phyloP scores from a whole-genome alignment of 495 filamentous ascomycete genomes.

The Sporormia fimetaria region DNA sequence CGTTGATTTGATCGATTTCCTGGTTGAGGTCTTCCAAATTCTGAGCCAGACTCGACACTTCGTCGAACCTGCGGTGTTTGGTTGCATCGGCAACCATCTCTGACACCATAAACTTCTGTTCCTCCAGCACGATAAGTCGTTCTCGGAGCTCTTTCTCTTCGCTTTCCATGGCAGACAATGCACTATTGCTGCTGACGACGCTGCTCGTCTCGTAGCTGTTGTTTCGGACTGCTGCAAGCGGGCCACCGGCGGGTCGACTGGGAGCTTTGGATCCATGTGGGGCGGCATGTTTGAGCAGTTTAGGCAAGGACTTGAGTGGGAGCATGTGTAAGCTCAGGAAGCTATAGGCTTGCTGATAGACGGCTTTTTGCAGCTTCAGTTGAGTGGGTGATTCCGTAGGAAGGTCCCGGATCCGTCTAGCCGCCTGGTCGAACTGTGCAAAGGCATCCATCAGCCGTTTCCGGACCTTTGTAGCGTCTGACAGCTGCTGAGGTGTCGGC shows the following conservation, averaged over 20 bases:
- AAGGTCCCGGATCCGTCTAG: conserved; percentile 69
- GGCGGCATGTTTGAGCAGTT: conserved; percentile 61
- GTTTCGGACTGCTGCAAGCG: conserved; percentile 49
- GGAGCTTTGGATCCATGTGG: conserved; percentile 33
- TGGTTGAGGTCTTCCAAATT: conserved; percentile 75
- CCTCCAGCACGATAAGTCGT: conserved; percentile 78
- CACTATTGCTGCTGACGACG: conserved; percentile 26
- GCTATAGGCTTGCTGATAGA: conserved; percentile 70
- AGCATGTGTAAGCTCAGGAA: conserved; percentile 91
- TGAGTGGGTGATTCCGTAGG: conserved; percentile 64
- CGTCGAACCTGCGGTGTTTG: conserved; percentile 75
- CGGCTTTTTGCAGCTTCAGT: conserved; percentile 63
- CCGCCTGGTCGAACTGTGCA: conserved; percentile 75
- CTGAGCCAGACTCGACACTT: conserved; percentile 64
- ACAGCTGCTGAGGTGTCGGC: conserved; percentile 60
- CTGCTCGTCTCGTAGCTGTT: conserved; percentile 45
- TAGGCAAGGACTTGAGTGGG: conserved; percentile 75
- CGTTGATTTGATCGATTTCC: conserved; percentile 63
- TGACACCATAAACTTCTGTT: conserved; percentile 83
- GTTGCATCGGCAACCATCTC: conserved; percentile 81
- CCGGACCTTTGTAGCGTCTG: conserved; percentile 81
- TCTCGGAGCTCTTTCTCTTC: conserved; percentile 84
- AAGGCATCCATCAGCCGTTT: conserved; percentile 88
- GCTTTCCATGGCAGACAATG: conserved; percentile 59
- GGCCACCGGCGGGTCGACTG: conserved; percentile 37